Evolutionary conservation across 192 early-diverging fungal species (phyloP), one percentile per base, ranked within the genome.

Genomic region (Coemansia sp.): DNA sequence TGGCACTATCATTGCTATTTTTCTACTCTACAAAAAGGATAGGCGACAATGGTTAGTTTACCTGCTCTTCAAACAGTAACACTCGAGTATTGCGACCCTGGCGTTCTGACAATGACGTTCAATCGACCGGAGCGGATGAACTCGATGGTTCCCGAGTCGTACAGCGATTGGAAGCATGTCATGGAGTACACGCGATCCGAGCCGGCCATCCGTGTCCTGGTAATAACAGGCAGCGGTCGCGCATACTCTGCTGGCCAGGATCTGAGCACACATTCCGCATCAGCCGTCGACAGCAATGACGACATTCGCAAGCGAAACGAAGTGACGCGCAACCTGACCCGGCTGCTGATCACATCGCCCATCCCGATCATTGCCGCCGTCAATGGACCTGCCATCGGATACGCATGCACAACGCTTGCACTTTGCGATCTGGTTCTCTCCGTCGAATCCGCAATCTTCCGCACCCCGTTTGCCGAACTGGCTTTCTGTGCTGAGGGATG

Each of bases 401-500:
- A 89, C 66, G 88, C 77, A 20, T 88, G 86, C 56, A 92, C 92
- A 0, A 88, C 86, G 18, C 62, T 88, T 21, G 87, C 86, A 0
- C 85, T 91, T 5, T 90, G 85, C 69, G 92, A 93, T 79, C 83
- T 90, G 44, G 84, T 93, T 24, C 88, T 91, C 58, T 67, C 88
- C 0, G 73, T 84, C 12, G 86, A 87, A 38, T 73, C 87, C 23
- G 89, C 90, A 14, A 85, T 85, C 12, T 93, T 91, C 72, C 83
- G 76, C 20, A 91, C 89, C 12, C 92, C 92, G 18, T 93, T 93
- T 72, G 90, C 91, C 76, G 83, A 90, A 59, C 79, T 91, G 38
- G 89, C 84, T 15, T 89, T 91, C 63, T 90, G 89, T 62, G 90
- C 88, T 12, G 91, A 92, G 68, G 91, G 88, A 12, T 89, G 87